Conservation (phyloP, 805 yeast species). For the Maudiozyma pseudohumilis region DNA sequence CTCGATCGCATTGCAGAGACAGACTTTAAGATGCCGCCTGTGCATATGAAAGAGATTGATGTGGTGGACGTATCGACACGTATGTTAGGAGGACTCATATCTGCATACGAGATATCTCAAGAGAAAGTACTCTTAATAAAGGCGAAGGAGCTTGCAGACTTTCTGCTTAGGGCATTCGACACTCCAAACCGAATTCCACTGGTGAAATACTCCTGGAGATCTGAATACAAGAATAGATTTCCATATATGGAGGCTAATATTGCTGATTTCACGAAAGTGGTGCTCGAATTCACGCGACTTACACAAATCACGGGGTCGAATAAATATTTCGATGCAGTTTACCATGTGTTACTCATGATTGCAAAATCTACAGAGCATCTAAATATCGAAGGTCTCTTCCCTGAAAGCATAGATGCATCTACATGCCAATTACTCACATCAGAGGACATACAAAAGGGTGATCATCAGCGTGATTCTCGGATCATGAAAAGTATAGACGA, state of each 20-base stretch:
- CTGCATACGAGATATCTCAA: slow-evolving; percentile 42
- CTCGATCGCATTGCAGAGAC: slow-evolving; percentile 29
- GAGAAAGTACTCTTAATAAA: slow-evolving; percentile 28
- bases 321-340: slow-evolving; percentile 41
- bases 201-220: slow-evolving; percentile 36
- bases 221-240: slow-evolving; percentile 29
- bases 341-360: slow-evolving; percentile 34
- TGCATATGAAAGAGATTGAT: slow-evolving; percentile 40
- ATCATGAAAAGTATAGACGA: slow-evolving; percentile 31
- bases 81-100: slow-evolving; percentile 42
- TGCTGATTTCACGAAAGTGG: slow-evolving; percentile 41
- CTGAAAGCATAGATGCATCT: slow-evolving; percentile 38
- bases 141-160: slow-evolving; percentile 39
- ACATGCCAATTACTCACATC: slow-evolving; percentile 35
- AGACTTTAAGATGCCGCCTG: slow-evolving; percentile 34
- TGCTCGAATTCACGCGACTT: slow-evolving; percentile 43
- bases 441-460: slow-evolving; percentile 26
- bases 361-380: slow-evolving; percentile 29
- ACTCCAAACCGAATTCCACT: slow-evolving; percentile 50
- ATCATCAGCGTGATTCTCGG: slow-evolving; percentile 27
- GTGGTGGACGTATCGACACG: slow-evolving; percentile 35
- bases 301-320: slow-evolving; percentile 41
- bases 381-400: slow-evolving; percentile 35
- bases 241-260: slow-evolving; percentile 30
- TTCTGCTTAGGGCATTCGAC: slow-evolving; percentile 45